Evolutionary conservation across 805 yeast species (phyloP).

Genomic region (Metschnikowia gelsemii): DNA sequence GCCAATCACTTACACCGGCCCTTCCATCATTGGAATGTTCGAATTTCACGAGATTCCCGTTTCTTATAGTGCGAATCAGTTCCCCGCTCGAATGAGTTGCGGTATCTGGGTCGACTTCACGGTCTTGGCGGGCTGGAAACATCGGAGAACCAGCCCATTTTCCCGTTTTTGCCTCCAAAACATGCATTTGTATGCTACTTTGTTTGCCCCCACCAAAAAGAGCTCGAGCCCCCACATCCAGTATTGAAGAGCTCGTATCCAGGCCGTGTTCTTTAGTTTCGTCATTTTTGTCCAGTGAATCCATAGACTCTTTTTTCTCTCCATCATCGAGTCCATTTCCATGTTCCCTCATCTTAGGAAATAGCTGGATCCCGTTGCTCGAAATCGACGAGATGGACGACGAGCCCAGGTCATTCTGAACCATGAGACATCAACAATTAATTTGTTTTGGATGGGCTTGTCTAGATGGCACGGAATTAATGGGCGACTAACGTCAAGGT

Average conservation of each 20-base stretch:
- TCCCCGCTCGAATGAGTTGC: too few relatives aligned
- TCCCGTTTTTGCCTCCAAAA: not conserved
- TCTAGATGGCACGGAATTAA: too few relatives aligned
- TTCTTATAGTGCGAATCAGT: too few relatives aligned
- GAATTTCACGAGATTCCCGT: too few relatives aligned
- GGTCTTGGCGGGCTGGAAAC: too few relatives aligned
- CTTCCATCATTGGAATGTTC: not conserved
- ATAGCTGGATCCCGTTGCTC: slow-evolving; percentile 4
- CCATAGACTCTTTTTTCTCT: too few relatives aligned
- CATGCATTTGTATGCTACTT: not conserved
- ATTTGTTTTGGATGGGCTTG: too few relatives aligned
- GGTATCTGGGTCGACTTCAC: too few relatives aligned
- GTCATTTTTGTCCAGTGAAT: too few relatives aligned
- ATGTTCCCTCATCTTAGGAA: slow-evolving; percentile 8
- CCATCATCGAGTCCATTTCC: too few relatives aligned
- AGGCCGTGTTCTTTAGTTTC: too few relatives aligned
- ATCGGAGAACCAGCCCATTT: not conserved
- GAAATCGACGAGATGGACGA: slow-evolving; percentile 11
- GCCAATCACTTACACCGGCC: not conserved
- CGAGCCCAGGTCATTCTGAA: slow-evolving; percentile 5
- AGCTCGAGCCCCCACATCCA: slow-evolving; percentile 4
- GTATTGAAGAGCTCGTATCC: slow-evolving; percentile 4
- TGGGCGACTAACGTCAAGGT: too few relatives aligned
- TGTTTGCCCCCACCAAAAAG: not conserved
- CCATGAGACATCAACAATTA: slow-evolving; percentile 8